Conservation (phyloP, 2,329 filamentous ascomycete species). For the Helotiales sp. region DNA sequence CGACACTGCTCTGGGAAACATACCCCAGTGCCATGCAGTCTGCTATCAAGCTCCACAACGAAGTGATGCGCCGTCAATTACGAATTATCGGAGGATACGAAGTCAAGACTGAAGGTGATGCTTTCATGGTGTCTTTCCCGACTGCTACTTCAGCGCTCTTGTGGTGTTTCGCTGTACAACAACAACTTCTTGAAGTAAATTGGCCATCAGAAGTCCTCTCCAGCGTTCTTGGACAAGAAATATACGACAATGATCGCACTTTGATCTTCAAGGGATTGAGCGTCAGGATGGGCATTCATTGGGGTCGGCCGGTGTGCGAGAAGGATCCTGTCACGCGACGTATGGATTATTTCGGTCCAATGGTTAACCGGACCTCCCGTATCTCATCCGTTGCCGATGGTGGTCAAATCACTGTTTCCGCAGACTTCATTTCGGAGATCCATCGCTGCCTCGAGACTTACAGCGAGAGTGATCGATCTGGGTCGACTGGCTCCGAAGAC, state of each 20-base stretch:
- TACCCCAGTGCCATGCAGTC: conserved; percentile 94
- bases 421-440: conserved; percentile 95
- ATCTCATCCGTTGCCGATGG: conserved; percentile 94
- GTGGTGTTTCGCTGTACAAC: conserved; percentile 96
- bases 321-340: conserved; percentile 93
- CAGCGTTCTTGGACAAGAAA: conserved; percentile 79
- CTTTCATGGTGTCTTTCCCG: conserved; percentile 98
- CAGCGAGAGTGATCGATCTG: conserved; percentile 76
- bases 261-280: conserved; percentile 93
- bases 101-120: conserved; percentile 99
- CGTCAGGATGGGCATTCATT: conserved; percentile 97
- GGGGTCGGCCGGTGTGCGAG: conserved; percentile 91
- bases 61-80: conserved; percentile 90
- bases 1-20: conserved; percentile 92
- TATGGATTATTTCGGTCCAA: conserved; percentile 99
- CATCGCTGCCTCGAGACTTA: conserved; percentile 87
- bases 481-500: conserved; percentile 70
- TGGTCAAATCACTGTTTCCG: conserved; percentile 94
- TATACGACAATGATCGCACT: conserved; percentile 80
- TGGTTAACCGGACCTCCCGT: conserved; percentile 96
- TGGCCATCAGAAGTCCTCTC: conserved; percentile 94
- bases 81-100: conserved; percentile 95
- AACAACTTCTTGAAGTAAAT: conserved; percentile 78
- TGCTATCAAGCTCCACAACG: conserved; percentile 96
- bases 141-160: conserved; percentile 92